Evolutionary conservation across 768 basidiomycete species (phyloP), one percentile per base, ranked within the genome.

Genomic region (Podaxis pistillaris): DNA sequence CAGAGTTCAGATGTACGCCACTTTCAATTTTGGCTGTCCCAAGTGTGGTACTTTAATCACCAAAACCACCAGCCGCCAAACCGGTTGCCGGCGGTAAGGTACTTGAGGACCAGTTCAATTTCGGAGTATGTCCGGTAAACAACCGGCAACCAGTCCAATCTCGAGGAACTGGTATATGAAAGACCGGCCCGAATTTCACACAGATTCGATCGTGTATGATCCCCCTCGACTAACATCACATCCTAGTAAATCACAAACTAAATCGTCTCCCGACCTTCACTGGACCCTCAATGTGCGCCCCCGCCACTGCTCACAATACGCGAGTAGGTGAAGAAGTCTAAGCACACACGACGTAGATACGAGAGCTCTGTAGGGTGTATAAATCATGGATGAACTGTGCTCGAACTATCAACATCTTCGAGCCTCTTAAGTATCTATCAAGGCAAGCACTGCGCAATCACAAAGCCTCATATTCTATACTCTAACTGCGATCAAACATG

Each of bases 171-270:
- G 13, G 24, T 11, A 4, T 4, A 28, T 28, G 22, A 44, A 44
- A 19, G 15, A 19, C 41, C 41, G 41, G 41, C 41, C 13, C 13
- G 41, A 44, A 24, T 19, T 17, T 19, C 22, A 17, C 13, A 15
- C 33, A 33, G 26, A 28, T 15, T 24, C 28, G 26, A 26, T 30
- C 26, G 26, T 26, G 19, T 4, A 52, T 15, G 15, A 8, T 4
- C 30, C 6, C 40, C 55, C 55, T 56, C 26, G 22, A 26, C 7
- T 26, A 1, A 38, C 22, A 36, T 52, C 49, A 52, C 33, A 36
- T 15, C 78, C 4, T 28, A 7, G 5, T 30, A n/a, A 41, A 44
- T 56, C 55, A 56, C 55, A 22, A 46, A n/a, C 17, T 15, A 46
- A 33, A 19, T 46, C 44, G 17, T 5, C 17, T 46, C 49, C 49